Conservation (phyloP, 2,329 filamentous ascomycete genomes). For the Trichoderma lentiforme region DNA sequence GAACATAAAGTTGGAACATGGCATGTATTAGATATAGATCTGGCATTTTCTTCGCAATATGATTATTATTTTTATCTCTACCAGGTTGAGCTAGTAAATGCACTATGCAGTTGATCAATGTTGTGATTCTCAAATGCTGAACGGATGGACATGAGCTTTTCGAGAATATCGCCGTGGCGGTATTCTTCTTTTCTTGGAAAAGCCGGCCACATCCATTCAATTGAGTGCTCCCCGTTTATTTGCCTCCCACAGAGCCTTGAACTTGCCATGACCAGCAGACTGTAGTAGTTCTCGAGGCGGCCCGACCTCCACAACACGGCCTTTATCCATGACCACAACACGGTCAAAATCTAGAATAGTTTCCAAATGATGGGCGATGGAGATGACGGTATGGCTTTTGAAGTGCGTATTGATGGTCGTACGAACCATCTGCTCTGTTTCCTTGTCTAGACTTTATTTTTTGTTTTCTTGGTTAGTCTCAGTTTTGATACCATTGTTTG, state of each 20-base stretch:
- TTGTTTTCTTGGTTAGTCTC: not conserved
- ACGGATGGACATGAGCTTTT: not conserved
- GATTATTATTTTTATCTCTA: not conserved
- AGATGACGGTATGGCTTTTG: conserved; percentile 49
- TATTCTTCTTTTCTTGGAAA: not conserved
- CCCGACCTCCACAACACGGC: conserved; percentile 27
- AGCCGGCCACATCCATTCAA: not conserved
- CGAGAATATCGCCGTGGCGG: not conserved
- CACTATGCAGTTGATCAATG: not conserved
- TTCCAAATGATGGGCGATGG: conserved; percentile 39
- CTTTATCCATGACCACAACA: conserved; percentile 29
- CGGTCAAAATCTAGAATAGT: conserved; percentile 41
- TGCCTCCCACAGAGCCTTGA: conserved; percentile 32
- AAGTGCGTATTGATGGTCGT: conserved; percentile 32
- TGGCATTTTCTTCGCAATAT: not conserved
- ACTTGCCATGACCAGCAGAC: conserved; percentile 20
- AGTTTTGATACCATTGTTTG: not conserved
- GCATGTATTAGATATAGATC: not conserved
- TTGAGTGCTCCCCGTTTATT: not conserved
- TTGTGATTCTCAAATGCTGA: not conserved
- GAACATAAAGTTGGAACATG: not conserved
- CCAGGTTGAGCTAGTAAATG: not conserved
- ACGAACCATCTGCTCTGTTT: conserved; percentile 34
- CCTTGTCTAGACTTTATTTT: conserved; percentile 31
- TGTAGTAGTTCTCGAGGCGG: conserved; percentile 24